A percentile compares a stretch with the other conserved stretches of the same genome.
Conservation (phyloP, 257 asterid genomes). For the Mitragyna speciosa region DNA sequence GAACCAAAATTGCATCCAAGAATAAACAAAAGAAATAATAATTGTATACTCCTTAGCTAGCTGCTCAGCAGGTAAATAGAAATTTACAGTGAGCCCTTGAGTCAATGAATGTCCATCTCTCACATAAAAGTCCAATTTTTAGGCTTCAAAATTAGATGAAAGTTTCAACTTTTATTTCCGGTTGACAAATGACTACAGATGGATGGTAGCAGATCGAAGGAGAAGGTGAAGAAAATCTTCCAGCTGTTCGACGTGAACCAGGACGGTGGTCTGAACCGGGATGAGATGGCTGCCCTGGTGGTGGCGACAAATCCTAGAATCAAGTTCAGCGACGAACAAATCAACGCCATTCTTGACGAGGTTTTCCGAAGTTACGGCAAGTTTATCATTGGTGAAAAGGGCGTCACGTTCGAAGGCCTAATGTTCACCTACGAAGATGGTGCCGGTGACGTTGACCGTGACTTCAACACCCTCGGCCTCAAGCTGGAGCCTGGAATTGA, state of each 20-base stretch:
- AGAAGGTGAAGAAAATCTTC: conserved; percentile 78
- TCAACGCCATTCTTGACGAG: conserved; percentile 74
- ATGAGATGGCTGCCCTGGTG: conserved; percentile 83
- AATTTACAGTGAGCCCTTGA: no score
- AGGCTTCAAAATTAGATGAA: no score
- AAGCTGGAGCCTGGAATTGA: conserved; percentile 49
- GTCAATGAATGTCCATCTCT: no score
- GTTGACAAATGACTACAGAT: no score
- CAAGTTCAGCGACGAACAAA: conserved; percentile 85
- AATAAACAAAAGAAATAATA: no score
- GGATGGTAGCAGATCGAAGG: conserved; percentile 66
- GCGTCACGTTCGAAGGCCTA: conserved; percentile 77
- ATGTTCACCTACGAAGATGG: conserved; percentile 91
- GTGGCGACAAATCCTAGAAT: conserved; percentile 83
- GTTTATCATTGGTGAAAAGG: conserved; percentile 72
- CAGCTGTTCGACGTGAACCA: conserved; percentile 62
- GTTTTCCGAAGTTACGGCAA: conserved; percentile 78
- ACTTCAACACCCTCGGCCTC: conserved; percentile 81
- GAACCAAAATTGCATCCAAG: no score
- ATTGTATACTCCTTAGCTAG: no score
- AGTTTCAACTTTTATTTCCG: no score
- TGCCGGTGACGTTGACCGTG: conserved; percentile 92
- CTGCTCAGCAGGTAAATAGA: no score
- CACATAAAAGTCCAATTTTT: no score
- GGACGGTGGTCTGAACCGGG: conserved; percentile 79